A percentile compares a stretch with the other conserved stretches of the same genome.
Evolutionary conservation across 2,329 filamentous ascomycete genomes (phyloP).

Genomic region (Exutisphaerella laricina): DNA sequence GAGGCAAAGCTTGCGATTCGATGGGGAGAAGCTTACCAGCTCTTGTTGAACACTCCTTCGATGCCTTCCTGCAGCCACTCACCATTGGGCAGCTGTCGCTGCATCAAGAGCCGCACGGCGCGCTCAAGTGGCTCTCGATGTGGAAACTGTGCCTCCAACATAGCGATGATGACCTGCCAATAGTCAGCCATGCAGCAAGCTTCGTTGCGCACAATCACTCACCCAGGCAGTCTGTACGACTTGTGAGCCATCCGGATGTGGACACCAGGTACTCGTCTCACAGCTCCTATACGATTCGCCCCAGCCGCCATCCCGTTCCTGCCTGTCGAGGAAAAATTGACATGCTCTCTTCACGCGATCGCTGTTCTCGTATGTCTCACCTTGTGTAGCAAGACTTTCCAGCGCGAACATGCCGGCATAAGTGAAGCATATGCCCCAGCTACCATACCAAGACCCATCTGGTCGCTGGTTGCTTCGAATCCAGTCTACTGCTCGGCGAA

Average conservation of each 20-base stretch:
- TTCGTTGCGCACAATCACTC: conserved; percentile 53
- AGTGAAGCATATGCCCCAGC: conserved; percentile 97
- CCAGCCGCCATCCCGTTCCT: conserved; percentile 89
- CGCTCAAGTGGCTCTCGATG: conserved; percentile 64
- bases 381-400: conserved; percentile 74
- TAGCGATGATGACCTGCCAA: conserved; percentile 49
- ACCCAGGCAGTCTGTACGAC: conserved; percentile 96
- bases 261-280: conserved; percentile 67
- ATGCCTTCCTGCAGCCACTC: conserved; percentile 96
- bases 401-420: conserved; percentile 96
- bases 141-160: conserved; percentile 79
- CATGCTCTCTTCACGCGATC: conserved; percentile 67
- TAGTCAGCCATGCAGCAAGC: conserved; percentile 16
- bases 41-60: conserved; percentile 98
- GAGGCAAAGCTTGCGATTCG: conserved; percentile 8
- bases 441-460: conserved; percentile 96
- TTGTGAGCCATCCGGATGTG: conserved; percentile 69
- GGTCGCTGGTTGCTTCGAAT: conserved; percentile 71
- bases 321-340: conserved; percentile 77
- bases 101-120: conserved; percentile 76
- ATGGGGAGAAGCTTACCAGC: conserved; percentile 54
- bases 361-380: conserved; percentile 74
- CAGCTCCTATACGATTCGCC: conserved; percentile 89
- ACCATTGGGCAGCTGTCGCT: conserved; percentile 77
- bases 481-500: conserved; percentile 68